A percentile compares a stretch with the other conserved stretches of the same genome.
These are phyloP conservation scores for Peziza echinospora DNA, from an alignment of 495 filamentous ascomycete genomes.

Conservation along the genomic window DNA sequence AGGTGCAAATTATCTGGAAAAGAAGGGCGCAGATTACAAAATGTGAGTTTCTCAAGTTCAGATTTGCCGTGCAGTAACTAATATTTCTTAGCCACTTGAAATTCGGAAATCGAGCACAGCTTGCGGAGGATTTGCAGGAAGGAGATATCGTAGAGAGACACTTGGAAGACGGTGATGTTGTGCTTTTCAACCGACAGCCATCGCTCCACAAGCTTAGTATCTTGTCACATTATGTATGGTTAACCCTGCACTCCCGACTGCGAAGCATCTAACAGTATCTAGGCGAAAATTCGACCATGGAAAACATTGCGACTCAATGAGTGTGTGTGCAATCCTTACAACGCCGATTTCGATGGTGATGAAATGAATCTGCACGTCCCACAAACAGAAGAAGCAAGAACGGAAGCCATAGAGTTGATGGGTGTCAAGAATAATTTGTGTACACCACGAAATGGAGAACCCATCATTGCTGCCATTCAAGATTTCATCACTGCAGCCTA, in stretches of 20 bases:
- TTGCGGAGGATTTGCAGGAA: slow-evolving; percentile 48
- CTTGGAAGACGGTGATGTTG: slow-evolving; percentile 86
- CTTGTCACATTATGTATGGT: slow-evolving; percentile 57
- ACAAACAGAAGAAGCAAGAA: slow-evolving; percentile 88
- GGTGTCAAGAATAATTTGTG: slow-evolving; percentile 90
- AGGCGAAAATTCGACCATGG: slow-evolving; percentile 66
- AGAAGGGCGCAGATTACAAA: slow-evolving; percentile 46
- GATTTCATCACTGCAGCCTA: slow-evolving; percentile 96
- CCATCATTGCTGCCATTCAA: slow-evolving; percentile 93
- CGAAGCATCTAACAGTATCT: slow-evolving; percentile 1
- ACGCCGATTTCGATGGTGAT: slow-evolving; percentile 97
- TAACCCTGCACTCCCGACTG: neutral
- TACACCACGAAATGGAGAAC: slow-evolving; percentile 93
- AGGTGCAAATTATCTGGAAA: slow-evolving; percentile 63
- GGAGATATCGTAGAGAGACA: slow-evolving; percentile 89
- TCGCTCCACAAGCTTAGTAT: slow-evolving; percentile 97
- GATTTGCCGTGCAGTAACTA: no score
- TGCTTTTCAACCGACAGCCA: slow-evolving; percentile 93
- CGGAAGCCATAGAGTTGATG: slow-evolving; percentile 91
- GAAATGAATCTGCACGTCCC: slow-evolving; percentile 99
- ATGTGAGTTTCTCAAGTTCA: no score
- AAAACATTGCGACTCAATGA: slow-evolving; percentile 94
- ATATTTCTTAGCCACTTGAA: no score
- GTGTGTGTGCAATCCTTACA: slow-evolving; percentile 95
- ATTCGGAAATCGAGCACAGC: slow-evolving; percentile 42